Percentiles rank a stretch among this genome's conserved stretches.
These are phyloP conservation scores for Cronartium quercuum DNA, from an alignment of 1,284 basidiomycete species.

Conservation along the genomic window DNA sequence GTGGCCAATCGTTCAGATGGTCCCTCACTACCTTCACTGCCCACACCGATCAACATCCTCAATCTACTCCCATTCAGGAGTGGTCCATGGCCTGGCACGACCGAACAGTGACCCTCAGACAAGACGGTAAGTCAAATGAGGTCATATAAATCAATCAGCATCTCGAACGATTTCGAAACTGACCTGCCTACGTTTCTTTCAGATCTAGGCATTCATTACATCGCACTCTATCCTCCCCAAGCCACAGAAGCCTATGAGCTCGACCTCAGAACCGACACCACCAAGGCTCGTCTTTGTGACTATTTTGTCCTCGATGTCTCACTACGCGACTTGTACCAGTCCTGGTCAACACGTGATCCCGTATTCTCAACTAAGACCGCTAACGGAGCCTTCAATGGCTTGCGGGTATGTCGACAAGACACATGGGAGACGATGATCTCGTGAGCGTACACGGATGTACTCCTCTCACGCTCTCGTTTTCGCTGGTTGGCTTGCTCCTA, in stretches of 20 bases:
- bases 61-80: constrained; percentile 38
- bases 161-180: background rate
- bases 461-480: background rate
- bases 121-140: constrained; percentile 43
- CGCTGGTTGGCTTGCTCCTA: background rate
- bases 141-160: background rate
- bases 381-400: constrained; percentile 54
- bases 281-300: constrained; percentile 68
- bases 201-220: constrained; percentile 54
- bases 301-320: constrained; percentile 85
- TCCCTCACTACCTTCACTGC: constrained; percentile 17
- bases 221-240: constrained; percentile 30
- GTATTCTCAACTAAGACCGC: constrained; percentile 58
- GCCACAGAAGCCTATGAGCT: constrained; percentile 47
- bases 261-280: constrained; percentile 53
- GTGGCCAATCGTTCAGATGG: constrained; percentile 47
- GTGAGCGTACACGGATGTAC: constrained; percentile 54
- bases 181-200: background rate
- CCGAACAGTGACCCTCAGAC: constrained; percentile 45
- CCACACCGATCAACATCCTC: constrained; percentile 6
- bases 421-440: constrained; percentile 91
- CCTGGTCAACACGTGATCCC: constrained; percentile 68
- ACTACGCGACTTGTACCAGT: constrained; percentile 64
- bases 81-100: constrained; percentile 44
- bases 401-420: constrained; percentile 77